Base-by-base conservation (phyloP, 305 asterid genomes). In the Withania somnifera region DNA sequence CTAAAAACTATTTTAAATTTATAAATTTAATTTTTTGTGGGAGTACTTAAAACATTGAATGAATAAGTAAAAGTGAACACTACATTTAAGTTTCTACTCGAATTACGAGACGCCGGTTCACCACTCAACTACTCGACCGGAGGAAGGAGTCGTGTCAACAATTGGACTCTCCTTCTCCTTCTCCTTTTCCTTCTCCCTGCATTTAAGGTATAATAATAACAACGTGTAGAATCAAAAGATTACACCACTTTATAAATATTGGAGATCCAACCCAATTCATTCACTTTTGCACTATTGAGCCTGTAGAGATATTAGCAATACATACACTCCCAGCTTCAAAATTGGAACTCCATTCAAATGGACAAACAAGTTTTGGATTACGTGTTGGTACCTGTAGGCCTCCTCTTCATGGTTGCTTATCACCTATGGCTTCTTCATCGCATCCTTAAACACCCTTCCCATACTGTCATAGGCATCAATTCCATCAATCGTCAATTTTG, bases 381-480 rank as follows among this genome's bases (percentile, higher is more conserved):
- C 34, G 90, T 89, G 1, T 86, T 93, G 87, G 97, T 95, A 80
- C 97, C 97, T 6, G 11, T 83, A 30, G 97, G 97, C 24, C 84
- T 95, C 10, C 56, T 84, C 3, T 45, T 87, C 5, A 90, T 96
- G 99, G 42, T 84, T 80, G 83, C 54, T n/a, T 96, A 96, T 84
- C 98, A 94, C 89, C 0, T 86, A 0, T 96, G 98, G 97, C 91
- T 96, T 88, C 91, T 94, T 81, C 88, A 64, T 53, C 93, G 85
- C 83, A 88, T 94, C 51, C 28, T 86, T 81, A 89, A 88, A 85
- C 88, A 86, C 36, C 98, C 98, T 17, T 7, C 88, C 83, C 84
- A 88, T 85, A 96, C 98, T 75, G 91, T 96, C 69, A 73, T 96
- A 84, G 98, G 99, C 66, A 87, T 96, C 88, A 96, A 94, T 89